phyloP scores from a whole-genome alignment of 176 grass and related monocot genomes.

The barley (Hordeum vulgare) region MorexV3_pseudomolecules_assembly NC_058522.1:431229601-431230100 shows the following conservation, averaged over 20 bases:
- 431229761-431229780: neutral
- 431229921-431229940: neutral
- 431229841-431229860: constrained; percentile 73
- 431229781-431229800: constrained; percentile 20
- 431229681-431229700: constrained; percentile 46
- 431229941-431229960: neutral
- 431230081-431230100: neutral
- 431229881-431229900: constrained; percentile 75
- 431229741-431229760: neutral
- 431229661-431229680: constrained; percentile 65
- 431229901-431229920: constrained; percentile 68
- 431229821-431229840: constrained; percentile 87
- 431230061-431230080: neutral
- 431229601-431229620: constrained; percentile 89
- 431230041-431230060: neutral
- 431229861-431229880: constrained; percentile 78
- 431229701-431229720: constrained; percentile 65
- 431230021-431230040: neutral
- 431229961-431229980: neutral
- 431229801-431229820: neutral
- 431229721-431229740: constrained; percentile 41
- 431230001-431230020: neutral
- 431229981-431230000: neutral
- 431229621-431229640: constrained; percentile 77
- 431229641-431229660: constrained; percentile 71